Percentiles rank a stretch among this genome's conserved stretches.
Evolutionary conservation across 2,329 filamentous ascomycete species (phyloP).

Genomic region (Beauveria scarabaeidicola): DNA sequence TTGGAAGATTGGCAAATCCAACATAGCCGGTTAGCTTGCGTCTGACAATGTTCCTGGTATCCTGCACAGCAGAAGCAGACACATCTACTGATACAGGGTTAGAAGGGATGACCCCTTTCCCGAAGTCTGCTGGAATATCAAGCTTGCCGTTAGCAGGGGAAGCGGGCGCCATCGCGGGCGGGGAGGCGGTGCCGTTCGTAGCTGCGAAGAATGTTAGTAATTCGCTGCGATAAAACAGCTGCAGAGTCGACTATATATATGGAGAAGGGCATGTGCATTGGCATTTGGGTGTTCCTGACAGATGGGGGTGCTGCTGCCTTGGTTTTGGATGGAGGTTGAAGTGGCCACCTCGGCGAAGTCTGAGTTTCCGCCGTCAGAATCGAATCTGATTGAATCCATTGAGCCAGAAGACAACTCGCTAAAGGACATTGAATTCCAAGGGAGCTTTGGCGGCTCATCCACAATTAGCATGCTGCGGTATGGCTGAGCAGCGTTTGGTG

Average conservation of each 20-base stretch:
- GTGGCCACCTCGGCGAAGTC: conserved; percentile 1
- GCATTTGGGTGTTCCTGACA: conserved; percentile 27
- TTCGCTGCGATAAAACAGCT: neutral
- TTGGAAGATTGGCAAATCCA: conserved; percentile 95
- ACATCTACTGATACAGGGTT: conserved; percentile 24
- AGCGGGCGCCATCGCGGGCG: conserved; percentile 34
- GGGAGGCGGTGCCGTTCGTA: conserved; percentile 37
- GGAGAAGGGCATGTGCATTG: conserved; percentile 1
- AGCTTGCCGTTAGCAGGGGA: conserved; percentile 33
- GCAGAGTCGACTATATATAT: neutral
- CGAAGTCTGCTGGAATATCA: conserved; percentile 20
- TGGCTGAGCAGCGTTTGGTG: conserved; percentile 18
- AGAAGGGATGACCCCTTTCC: conserved; percentile 28
- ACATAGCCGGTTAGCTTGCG: conserved; percentile 98
- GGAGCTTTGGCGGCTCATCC: conserved; percentile 38
- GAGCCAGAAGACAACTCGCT: conserved; percentile 35
- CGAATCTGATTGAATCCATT: conserved; percentile 1
- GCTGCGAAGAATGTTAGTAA: conserved; percentile 34
- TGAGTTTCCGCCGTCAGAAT: conserved; percentile 17
- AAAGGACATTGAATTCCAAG: conserved; percentile 35
- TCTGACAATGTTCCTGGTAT: conserved; percentile 92
- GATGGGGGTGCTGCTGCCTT: conserved; percentile 13
- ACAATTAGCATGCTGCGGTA: conserved; percentile 48
- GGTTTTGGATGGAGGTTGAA: neutral
- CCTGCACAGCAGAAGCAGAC: conserved; percentile 41